phyloP scores from a whole-genome alignment of 23 red algal genomes.

The Gracilaria caudata region DNA sequence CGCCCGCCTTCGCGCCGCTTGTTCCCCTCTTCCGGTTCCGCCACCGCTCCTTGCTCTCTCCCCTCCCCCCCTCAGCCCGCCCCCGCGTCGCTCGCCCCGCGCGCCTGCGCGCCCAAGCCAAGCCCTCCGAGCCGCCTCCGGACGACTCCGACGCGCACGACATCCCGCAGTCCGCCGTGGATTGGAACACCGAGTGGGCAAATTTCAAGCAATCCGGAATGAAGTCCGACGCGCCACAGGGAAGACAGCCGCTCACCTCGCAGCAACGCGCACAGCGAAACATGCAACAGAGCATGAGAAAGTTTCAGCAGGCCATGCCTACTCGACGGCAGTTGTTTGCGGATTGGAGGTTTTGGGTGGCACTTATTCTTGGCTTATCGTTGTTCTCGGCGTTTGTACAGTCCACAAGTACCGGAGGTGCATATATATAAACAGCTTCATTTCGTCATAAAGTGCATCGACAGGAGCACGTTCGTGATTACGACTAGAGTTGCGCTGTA shows the following conservation, averaged over 20 bases:
- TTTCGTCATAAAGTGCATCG: constrained; percentile 14
- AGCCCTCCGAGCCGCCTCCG: too few relatives aligned
- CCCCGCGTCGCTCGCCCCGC: not conserved
- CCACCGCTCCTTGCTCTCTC: not conserved
- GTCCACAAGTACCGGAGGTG: not conserved
- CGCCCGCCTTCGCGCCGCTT: not conserved
- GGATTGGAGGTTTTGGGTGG: constrained; percentile 91
- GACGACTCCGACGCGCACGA: constrained; percentile 22
- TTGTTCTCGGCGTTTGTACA: constrained; percentile 61
- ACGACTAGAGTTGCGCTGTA: constrained; percentile 23
- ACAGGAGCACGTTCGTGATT: constrained; percentile 35
- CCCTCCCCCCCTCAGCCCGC: not conserved
- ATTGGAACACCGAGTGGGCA: constrained; percentile 80
- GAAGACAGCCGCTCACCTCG: constrained; percentile 37
- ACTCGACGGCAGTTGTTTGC: constrained; percentile 23
- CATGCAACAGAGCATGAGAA: not conserved
- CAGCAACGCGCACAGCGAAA: constrained; percentile 44
- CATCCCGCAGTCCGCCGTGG: constrained; percentile 71
- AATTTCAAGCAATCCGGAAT: constrained; percentile 43
- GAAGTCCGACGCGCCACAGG: constrained; percentile 26
- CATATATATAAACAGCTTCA: constrained; percentile 5
- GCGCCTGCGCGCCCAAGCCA: not conserved
- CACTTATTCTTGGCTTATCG: constrained; percentile 26
- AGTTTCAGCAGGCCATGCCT: not conserved
- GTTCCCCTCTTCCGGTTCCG: not conserved